phyloP scores from a whole-genome alignment of 768 basidiomycete species.

The Lentinula boryana region DNA sequence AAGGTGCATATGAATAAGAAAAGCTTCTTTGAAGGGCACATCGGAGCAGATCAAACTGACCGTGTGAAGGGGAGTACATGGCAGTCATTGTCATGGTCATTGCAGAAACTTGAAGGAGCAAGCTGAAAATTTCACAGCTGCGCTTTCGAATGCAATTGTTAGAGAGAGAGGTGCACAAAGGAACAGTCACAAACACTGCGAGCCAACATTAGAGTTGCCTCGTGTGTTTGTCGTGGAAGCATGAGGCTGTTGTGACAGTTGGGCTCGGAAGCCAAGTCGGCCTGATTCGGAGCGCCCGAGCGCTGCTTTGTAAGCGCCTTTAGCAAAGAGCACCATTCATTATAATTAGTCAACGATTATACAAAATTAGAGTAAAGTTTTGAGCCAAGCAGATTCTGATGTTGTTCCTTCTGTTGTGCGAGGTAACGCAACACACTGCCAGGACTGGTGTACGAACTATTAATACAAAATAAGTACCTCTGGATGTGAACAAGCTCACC shows the following conservation, averaged over 20 bases:
- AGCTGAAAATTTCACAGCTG: background rate
- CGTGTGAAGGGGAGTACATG: background rate
- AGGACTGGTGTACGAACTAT: conserved; percentile 1
- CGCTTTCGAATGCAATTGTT: background rate
- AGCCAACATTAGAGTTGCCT: background rate
- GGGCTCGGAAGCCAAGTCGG: background rate
- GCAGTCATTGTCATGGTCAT: background rate
- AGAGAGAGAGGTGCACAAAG: background rate
- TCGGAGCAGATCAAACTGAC: background rate
- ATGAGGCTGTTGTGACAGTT: background rate
- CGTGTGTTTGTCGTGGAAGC: background rate
- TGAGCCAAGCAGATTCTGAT: background rate
- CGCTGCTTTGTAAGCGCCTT: too few species aligned
- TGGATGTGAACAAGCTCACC: background rate
- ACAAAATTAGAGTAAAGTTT: background rate
- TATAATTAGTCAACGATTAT: background rate
- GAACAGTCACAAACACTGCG: background rate
- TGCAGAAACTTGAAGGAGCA: background rate
- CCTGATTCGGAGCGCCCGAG: background rate
- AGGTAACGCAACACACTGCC: conserved; percentile 6
- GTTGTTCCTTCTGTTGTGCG: background rate
- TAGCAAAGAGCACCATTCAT: too few species aligned
- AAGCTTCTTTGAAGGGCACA: background rate
- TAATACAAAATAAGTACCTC: background rate
- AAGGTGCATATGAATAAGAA: background rate